These are phyloP conservation scores for Cladosporium sp. DNA, from an alignment of 2,329 filamentous ascomycete genomes.

Conservation along the genomic window DNA sequence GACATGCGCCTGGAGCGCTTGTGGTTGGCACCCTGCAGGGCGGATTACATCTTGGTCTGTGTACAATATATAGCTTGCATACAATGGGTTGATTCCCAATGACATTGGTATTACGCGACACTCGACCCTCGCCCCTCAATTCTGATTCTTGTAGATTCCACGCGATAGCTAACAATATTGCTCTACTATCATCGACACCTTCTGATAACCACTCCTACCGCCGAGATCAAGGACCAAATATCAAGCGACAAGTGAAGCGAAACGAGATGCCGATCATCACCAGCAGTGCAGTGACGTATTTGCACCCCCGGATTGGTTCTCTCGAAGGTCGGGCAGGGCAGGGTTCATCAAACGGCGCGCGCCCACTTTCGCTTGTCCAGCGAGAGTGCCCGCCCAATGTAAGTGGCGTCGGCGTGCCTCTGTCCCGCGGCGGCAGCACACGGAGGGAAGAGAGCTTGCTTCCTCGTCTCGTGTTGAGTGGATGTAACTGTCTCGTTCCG, in stretches of 20 bases:
- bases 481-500: not conserved
- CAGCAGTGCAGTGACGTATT: not conserved
- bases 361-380: slow-evolving; percentile 2
- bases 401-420: not conserved
- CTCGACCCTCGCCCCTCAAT: not conserved
- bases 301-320: not conserved
- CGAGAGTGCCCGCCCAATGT: not conserved
- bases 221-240: not conserved
- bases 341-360: slow-evolving; percentile 4
- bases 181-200: not conserved
- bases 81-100: not conserved
- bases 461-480: slow-evolving; percentile 1
- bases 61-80: not conserved
- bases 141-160: not conserved
- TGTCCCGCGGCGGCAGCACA: slow-evolving; percentile 4
- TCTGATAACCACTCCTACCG: not conserved
- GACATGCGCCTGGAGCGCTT: slow-evolving; percentile 8
- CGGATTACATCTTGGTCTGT: not conserved
- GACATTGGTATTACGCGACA: not conserved
- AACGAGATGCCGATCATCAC: not conserved
- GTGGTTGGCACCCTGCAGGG: not conserved
- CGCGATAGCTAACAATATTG: not conserved
- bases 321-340: not conserved
- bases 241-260: no score
- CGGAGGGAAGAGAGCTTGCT: not conserved